Evolutionary conservation across 192 early-diverging fungal species (phyloP).

Genomic region (Diversispora eburnea): DNA sequence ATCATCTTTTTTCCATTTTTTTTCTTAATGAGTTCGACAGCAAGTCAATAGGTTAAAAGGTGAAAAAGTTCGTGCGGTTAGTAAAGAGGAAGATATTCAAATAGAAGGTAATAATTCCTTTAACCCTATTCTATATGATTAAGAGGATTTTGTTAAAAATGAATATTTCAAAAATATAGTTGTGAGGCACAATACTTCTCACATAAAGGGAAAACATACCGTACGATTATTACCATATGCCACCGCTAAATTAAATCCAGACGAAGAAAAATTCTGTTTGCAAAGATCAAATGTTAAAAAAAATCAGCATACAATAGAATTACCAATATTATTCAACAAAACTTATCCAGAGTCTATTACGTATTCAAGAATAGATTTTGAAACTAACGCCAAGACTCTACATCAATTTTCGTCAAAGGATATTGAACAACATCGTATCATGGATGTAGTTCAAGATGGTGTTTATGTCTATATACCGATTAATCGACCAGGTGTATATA

Average conservation of each 20-base stretch:
- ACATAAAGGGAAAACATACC: conserved; percentile 45
- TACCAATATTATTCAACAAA: conserved; percentile 42
- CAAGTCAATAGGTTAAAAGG: conserved; percentile 11
- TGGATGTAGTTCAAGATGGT: conserved; percentile 35
- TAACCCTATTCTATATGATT: background rate
- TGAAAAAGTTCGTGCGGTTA: conserved; percentile 26
- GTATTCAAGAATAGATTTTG: conserved; percentile 35
- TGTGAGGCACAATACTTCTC: conserved; percentile 38
- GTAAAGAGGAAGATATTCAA: conserved; percentile 17
- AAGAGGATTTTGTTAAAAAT: background rate
- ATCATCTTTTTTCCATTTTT: background rate
- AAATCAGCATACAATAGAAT: conserved; percentile 16
- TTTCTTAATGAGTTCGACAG: conserved; percentile 7
- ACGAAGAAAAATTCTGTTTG: conserved; percentile 39
- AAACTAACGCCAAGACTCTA: conserved; percentile 17
- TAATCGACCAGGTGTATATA: conserved; percentile 38
- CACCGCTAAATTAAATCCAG: conserved; percentile 44
- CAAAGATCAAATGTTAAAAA: background rate
- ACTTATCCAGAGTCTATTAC: conserved; percentile 34
- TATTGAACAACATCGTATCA: conserved; percentile 26
- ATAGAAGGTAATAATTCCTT: conserved; percentile 20
- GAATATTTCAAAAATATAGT: conserved; percentile 18
- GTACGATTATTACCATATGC: conserved; percentile 42
- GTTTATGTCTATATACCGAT: conserved; percentile 37
- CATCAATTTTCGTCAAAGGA: conserved; percentile 28